Percentiles rank a stretch among this genome's conserved stretches.
Conservation (phyloP, 192 early-diverging fungal species). For the Coemansia sp. region DNA sequence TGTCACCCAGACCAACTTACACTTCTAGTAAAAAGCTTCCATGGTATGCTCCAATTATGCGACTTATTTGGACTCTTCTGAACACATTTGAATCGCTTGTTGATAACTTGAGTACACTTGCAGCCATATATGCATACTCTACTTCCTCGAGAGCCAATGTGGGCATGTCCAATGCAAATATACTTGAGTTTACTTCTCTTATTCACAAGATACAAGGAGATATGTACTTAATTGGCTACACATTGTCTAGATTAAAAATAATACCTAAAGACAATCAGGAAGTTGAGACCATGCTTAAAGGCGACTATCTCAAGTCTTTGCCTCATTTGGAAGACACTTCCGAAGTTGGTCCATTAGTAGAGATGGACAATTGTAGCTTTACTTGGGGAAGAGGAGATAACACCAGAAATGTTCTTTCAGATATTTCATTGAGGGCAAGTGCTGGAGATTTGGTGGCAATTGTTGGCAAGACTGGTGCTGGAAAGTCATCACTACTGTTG, state of each 20-base stretch:
- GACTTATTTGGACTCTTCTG: no score
- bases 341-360: no score
- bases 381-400: no score
- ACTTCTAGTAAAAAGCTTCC: no score
- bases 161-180: not conserved
- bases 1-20: not conserved
- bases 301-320: slow-evolving; percentile 28
- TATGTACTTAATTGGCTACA: not conserved
- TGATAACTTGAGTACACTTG: not conserved
- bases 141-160: not conserved
- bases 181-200: not conserved
- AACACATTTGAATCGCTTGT: no score
- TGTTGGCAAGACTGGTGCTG: no score
- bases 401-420: no score
- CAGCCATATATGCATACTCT: not conserved
- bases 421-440: no score
- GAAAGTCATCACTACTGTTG: no score
- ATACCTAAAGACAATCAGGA: slow-evolving; percentile 5
- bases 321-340: not conserved
- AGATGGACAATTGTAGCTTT: no score
- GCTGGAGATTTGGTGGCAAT: no score
- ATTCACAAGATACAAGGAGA: not conserved
- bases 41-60: no score
- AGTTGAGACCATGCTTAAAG: slow-evolving; percentile 18
- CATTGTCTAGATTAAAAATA: not conserved